Percentiles rank a stretch among this genome's conserved stretches.
phyloP scores from a whole-genome alignment of 2,329 filamentous ascomycete genomes.

The Xylaria sp. region DNA sequence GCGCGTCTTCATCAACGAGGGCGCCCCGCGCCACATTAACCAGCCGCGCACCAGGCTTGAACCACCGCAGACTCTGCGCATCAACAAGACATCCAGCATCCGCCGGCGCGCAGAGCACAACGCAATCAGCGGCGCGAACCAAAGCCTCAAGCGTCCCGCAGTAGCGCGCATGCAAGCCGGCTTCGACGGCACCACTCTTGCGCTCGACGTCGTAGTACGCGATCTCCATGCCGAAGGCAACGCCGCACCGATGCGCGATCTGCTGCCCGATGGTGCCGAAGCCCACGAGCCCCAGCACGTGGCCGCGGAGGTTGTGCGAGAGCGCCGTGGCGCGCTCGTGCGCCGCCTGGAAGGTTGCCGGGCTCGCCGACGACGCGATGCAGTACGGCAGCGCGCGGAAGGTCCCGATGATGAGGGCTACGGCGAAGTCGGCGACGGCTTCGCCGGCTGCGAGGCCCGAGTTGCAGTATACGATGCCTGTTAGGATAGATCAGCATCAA shows the following conservation, averaged over 20 bases:
- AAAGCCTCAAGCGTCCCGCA: slow-evolving; percentile 64
- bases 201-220: slow-evolving; percentile 70
- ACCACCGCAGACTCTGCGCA: slow-evolving; percentile 57
- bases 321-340: slow-evolving; percentile 69
- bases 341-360: slow-evolving; percentile 61
- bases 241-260: slow-evolving; percentile 67
- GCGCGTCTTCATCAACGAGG: slow-evolving; percentile 72
- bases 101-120: slow-evolving; percentile 70
- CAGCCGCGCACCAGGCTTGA: slow-evolving; percentile 67
- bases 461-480: slow-evolving; percentile 78
- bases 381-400: slow-evolving; percentile 77
- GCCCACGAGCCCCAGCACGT: slow-evolving; percentile 73
- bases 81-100: slow-evolving; percentile 61
- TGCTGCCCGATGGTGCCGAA: slow-evolving; percentile 74
- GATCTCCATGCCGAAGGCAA: slow-evolving; percentile 74
- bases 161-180: slow-evolving; percentile 59
- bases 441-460: slow-evolving; percentile 76
- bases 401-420: slow-evolving; percentile 74
- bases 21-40: slow-evolving; percentile 75
- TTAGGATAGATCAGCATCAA: neutral
- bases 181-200: slow-evolving; percentile 58
- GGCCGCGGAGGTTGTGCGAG: slow-evolving; percentile 72
- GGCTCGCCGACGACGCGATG: slow-evolving; percentile 63
- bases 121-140: slow-evolving; percentile 65
- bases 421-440: slow-evolving; percentile 76